These are phyloP conservation scores for Fusarium sp. DNA, from an alignment of 2,329 filamentous ascomycete genomes.

Conservation along the genomic window DNA sequence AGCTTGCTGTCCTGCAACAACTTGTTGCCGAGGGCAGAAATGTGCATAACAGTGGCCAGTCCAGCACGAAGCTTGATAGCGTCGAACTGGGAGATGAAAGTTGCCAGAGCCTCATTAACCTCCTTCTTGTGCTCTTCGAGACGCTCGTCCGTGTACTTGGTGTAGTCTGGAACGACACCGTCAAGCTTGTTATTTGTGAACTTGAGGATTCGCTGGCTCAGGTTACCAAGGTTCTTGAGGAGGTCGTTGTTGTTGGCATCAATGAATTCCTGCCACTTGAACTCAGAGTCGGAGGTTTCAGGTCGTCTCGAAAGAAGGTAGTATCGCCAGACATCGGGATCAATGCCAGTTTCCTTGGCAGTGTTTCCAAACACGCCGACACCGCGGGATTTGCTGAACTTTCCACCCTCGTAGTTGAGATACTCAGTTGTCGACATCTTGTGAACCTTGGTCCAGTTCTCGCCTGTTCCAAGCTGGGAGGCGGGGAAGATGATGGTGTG, in stretches of 20 bases:
- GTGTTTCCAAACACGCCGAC: conserved; percentile 93
- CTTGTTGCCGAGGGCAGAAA: conserved; percentile 68
- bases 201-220: conserved; percentile 79
- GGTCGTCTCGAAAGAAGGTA: conserved; percentile 88
- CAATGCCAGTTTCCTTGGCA: conserved; percentile 85
- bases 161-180: conserved; percentile 72
- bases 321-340: conserved; percentile 91
- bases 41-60: conserved; percentile 71
- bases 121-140: conserved; percentile 68
- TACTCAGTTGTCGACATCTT: conserved; percentile 89
- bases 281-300: conserved; percentile 87
- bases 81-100: conserved; percentile 76
- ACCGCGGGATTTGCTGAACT: conserved; percentile 91
- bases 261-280: conserved; percentile 88
- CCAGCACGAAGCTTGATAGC: conserved; percentile 76
- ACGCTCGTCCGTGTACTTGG: conserved; percentile 65
- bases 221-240: conserved; percentile 79
- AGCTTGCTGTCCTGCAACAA: conserved; percentile 64
- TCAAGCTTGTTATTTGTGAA: conserved; percentile 81
- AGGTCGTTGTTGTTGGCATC: conserved; percentile 89
- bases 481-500: conserved; percentile 93
- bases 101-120: conserved; percentile 72
- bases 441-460: conserved; percentile 90
- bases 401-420: conserved; percentile 87
- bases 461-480: conserved; percentile 83